Evolutionary conservation across 176 grass and related monocot species (phyloP), one percentile per base, ranked within the genome.

Genomic region (Themeda triandra): DNA sequence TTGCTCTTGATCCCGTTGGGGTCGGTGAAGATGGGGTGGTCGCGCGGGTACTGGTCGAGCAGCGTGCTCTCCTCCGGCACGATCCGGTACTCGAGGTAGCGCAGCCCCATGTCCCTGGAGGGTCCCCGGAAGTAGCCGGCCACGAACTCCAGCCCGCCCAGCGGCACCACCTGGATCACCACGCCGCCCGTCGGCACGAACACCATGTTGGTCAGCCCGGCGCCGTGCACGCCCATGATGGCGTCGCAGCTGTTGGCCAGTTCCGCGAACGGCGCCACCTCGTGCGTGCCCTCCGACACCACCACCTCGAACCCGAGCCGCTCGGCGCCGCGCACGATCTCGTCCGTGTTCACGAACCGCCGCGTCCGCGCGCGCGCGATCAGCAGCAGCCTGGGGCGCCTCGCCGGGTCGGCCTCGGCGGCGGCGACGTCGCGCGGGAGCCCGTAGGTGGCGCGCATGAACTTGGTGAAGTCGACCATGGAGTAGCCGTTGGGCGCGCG

Each of bases 161-260:
- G 90, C 49, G 95, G 95, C 63, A 98, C 53, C 45, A 98, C 90
- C 86, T 98, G 95, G 72, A 98, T 89, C 10, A 88, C 81, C 71
- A 87, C 89, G 1, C 92, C 89, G 46, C 94, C 80, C 49, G 78
- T 76, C 4, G 95, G 92, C 13, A 98, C 69, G 87, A 95, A 98
- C 74, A 98, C 89, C 91, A 98, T 98, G 87, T 98, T 98, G 3
- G 92, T 91, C 11, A 98, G 82, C 30, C 95, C 95, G 9, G 95
- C 91, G 40, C 95, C 95, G 70, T 98, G 92, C 49, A 98, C 89
- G 15, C 95, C 95, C 40, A 98, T 63, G 46, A 95, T 80, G 8
- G 54, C 92, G 78, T 98, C 95, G 29, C 79, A 91, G 3, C 31
- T 74, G 87, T 98, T 98, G 3, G 94, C 92, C 3, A 81, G 10